Percentiles rank a stretch among this genome's conserved stretches.
Evolutionary conservation across 179 eudicot species (phyloP).

Genomic region (Amaranthus tricolor): DNA sequence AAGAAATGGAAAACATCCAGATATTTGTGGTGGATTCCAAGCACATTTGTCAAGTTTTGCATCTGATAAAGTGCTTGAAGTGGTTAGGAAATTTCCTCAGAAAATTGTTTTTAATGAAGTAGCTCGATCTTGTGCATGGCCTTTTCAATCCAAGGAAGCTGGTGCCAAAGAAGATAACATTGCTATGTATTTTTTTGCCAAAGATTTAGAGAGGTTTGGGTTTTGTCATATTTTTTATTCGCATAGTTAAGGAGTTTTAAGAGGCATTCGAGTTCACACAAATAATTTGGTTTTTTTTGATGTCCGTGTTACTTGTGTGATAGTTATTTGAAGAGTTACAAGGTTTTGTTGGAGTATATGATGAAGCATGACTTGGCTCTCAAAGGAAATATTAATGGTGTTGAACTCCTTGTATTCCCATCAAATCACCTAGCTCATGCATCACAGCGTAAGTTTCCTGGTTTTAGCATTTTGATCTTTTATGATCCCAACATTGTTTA

Average conservation of each 20-base stretch:
- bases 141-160: conserved; percentile 64
- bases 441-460: conserved; percentile 68
- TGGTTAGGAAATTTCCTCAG: conserved; percentile 57
- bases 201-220: conserved; percentile 73
- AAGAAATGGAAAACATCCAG: conserved; percentile 53
- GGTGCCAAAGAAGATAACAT: conserved; percentile 74
- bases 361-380: conserved; percentile 83
- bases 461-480: background rate
- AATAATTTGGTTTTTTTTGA: background rate
- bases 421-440: conserved; percentile 77
- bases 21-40: conserved; percentile 68
- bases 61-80: conserved; percentile 69
- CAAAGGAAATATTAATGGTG: conserved; percentile 63
- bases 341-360: conserved; percentile 71
- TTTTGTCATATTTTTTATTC: conserved; percentile 5
- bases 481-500: conserved; percentile 1
- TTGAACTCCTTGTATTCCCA: conserved; percentile 85
- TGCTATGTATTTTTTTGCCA: conserved; percentile 89
- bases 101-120: conserved; percentile 65
- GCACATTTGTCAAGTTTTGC: conserved; percentile 83
- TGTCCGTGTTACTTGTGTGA: conserved; percentile 19
- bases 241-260: background rate
- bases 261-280: background rate
- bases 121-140: conserved; percentile 74
- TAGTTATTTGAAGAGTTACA: conserved; percentile 86